Base-by-base conservation (phyloP, 352 stramenopile species). In the Phytophthora sp. region DNA sequence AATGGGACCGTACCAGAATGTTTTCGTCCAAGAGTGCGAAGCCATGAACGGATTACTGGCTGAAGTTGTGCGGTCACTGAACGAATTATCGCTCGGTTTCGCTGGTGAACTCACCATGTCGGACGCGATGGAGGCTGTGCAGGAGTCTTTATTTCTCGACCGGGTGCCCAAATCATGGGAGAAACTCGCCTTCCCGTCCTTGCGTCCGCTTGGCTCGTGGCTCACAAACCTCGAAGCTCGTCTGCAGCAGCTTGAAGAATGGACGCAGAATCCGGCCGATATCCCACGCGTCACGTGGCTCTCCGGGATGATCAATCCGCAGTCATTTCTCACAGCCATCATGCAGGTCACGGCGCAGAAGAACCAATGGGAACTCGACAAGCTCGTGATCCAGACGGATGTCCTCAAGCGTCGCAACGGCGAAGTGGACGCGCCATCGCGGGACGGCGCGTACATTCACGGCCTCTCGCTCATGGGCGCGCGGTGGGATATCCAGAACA, bases 1-100 rank as follows among this genome's bases (percentile, higher is more conserved):
- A 62, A 85, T 94, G 58, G 80, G 97, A 52, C 68, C 97, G 84
- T 98, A 97, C 70, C 93, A 98, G 76, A 99, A 99, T 77, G 96
- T 98, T 24, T 99, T 99, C 63, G 86, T 99, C 15, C 97, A 99
- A 75, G 97, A 99, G 81, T 98, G 97, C 71, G 96, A 99, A 60
- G 86, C 97, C n/a, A 98, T 99, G 75, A 99, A 99, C 74, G 90
- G 85, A 0, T 75, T 99, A 16, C 72, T 99, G 8, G 78, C 80
- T 4, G 97, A 99, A 79, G 98, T 99, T 8, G 83, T 95, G 47
- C 94, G 96, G 15, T 99, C 95, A 15, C 82, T 99, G 18, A 98
- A 97, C 68, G 96, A 99, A 62, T 80, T 99, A n/a, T 90, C 98
- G 55, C 80, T 99, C 4, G 94, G 96, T 2, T 99, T 99, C 67